Evolutionary conservation across 169 alveolate genomes (phyloP), one percentile per base, ranked within the genome.

Genomic region (Plasmodium relictum): DNA sequence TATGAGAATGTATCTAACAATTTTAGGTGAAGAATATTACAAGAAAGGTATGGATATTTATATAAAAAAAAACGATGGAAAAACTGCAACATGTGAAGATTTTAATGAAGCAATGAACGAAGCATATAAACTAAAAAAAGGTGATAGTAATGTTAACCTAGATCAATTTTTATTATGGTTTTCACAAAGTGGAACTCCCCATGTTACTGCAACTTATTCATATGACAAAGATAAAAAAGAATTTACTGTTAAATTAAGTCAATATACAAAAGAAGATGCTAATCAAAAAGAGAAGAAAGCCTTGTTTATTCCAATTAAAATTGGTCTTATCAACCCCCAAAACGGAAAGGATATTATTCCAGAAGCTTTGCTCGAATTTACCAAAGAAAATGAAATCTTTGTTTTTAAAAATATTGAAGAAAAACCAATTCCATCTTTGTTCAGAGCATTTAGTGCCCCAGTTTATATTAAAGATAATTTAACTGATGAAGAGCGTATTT

Each of bases 41-140:
- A 88, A 97, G 8, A 96, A 94, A 86, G 99, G 99, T 20, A 95
- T 97, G 97, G 98, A 94, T 68, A 80, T 96, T 59, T 97, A 97
- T 89, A 95, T 97, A 89, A 89, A 95, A 88, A 95, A 97, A 45
- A 97, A 96, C 85, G 99, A 97, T 92, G 95, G 97, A 12, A 92
- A 94, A 68, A 98, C 98, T 9, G 99, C 96, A 44, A 96, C 99
- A 16, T 97, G 99, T 80, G 98, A 97, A 88, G 99, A 97, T 93
- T 97, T 97, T 90, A 92, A 98, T 24, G 89, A 65, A 9, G 98
- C 99, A 39, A 97, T 97, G 99, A 97, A 95, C 18, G 95, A 93
- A 42, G 98, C 97, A 20, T 90, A 88, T 62, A 90, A 92, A 62
- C 24, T 74, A 20, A 92, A 94, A 63, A 88, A 66, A 44, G 97